Base-by-base conservation (phyloP, 164 flowering plant genomes). In the Aristolochia contorta region DNA sequence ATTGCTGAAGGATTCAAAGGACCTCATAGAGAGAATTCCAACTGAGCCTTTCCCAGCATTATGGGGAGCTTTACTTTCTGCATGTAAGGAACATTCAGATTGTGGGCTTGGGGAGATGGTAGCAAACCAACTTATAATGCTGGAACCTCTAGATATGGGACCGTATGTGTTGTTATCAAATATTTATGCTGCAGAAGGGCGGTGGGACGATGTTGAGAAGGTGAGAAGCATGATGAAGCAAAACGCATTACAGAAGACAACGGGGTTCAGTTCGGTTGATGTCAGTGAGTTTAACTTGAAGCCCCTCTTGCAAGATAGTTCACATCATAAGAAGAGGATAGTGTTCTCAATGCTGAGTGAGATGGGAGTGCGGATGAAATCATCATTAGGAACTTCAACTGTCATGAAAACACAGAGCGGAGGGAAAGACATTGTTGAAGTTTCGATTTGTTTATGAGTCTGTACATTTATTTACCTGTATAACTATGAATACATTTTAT, bases 171-270 rank as follows among this genome's bases (percentile, higher is more conserved):
- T 82, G 48, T 67, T 86, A 54, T 78, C 84, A 14, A 77, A 80
- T 61, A 75, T 80, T 21, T 82, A 84, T 78, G 89, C 92, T n/a
- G 67, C 72, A 51, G 72, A 69, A 71, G 84, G 81, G 41, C 75
- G 65, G 57, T 84, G 87, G 85, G 83, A 75, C 60, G 79, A 78
- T 25, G 84, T 84, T 49, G 89, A 84, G 65, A 70, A 63, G 51
- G 77, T 79, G 47, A 86, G 93, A 58, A 71, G 54, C 68, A 75
- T 69, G 74, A 73, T 82, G 70, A 72, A 61, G 66, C 73, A 77
- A 47, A 72, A 65, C 45, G 74, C 77, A 15, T 60, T 78, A 52
- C 67, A 57, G 10, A 80, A 81, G 65, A 62, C 12, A 32, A 68
- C 67, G 22, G 82, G 80, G 48, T 54, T 43, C 55, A 81, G 82